phyloP scores from a whole-genome alignment of 2,329 filamentous ascomycete species.

The Aureobasidium sp. region DNA sequence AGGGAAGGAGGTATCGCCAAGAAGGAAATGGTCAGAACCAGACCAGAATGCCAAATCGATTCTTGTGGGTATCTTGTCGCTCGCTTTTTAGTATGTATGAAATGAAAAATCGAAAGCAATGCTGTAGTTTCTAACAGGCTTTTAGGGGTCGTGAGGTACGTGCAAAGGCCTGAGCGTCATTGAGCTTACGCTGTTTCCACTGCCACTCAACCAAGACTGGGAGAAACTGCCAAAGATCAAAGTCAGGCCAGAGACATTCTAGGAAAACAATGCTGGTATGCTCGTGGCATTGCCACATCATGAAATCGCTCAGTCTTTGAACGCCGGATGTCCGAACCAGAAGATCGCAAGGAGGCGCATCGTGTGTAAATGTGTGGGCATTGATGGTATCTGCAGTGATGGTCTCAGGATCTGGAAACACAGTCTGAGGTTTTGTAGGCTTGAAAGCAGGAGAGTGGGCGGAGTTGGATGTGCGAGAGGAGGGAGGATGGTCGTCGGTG shows the following conservation, averaged over 20 bases:
- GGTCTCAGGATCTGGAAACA: constrained; percentile 68
- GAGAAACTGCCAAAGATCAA: constrained; percentile 87
- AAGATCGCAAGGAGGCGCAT: constrained; percentile 79
- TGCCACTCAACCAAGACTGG: constrained; percentile 91
- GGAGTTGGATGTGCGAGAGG: constrained; percentile 28
- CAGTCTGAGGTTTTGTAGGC: constrained; percentile 26
- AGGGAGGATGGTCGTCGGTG: constrained; percentile 23
- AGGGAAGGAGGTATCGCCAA: background rate
- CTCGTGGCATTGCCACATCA: constrained; percentile 97
- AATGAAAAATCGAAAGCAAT: background rate
- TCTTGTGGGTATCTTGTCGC: constrained; percentile 9
- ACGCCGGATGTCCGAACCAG: constrained; percentile 91
- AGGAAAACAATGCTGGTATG: constrained; percentile 89
- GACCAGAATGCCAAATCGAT: constrained; percentile 3
- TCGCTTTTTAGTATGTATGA: constrained; percentile 1
- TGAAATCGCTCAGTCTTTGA: constrained; percentile 87
- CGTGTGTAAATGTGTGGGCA: constrained; percentile 79
- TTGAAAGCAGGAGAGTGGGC: constrained; percentile 30
- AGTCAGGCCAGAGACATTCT: constrained; percentile 90
- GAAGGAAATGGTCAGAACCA: background rate
- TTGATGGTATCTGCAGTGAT: constrained; percentile 79
- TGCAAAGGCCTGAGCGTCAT: constrained; percentile 20
- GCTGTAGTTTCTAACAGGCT: background rate
- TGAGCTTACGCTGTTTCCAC: constrained; percentile 44
- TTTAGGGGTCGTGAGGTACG: constrained; percentile 3